Evolutionary conservation across 2,329 filamentous ascomycete species (phyloP), one percentile per base, ranked within the genome.

Genomic region (Fusarium chlamydosporum): DNA sequence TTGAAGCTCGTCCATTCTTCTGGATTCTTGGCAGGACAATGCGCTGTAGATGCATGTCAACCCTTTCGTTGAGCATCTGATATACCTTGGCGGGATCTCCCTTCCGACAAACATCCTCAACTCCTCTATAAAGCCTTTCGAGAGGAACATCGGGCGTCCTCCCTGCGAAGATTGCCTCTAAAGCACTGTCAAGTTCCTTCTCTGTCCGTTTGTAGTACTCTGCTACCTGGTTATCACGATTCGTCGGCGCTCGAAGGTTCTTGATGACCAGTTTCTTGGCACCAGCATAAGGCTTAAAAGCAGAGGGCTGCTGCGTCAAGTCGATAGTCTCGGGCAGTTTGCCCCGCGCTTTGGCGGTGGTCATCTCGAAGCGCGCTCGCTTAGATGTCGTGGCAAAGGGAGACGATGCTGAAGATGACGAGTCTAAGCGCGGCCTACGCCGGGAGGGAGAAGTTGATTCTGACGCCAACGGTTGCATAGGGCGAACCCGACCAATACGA

Each of bases 181-280:
- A 81, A 2, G 93, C 93, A 35, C 84, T 83, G 59, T 92, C 88
- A 7, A 98, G 83, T 76, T 96, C 91, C 40, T 82, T 80, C 88
- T 91, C 92, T 5, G 89, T 91, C 73, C 89, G 89, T 40, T 89
- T 84, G 73, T 97, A 93, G 81, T 97, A 98, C 67, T 88, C 85
- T 66, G 92, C 89, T 20, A 92, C 87, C 72, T 93, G 88, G 56
- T 87, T 83, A 53, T 81, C 75, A 38, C 79, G 77, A 60, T 86
- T 85, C n/a, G 86, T 81, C 18, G 85, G 85, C 2, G 87, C 85
- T 61, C 91, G 89, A 68, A 97, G 86, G 77, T 97, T 98, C 86
- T 97, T 97, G 74, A 99, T 92, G n/a, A 95, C 88, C 45, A 99
- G 86, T 79, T 91, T 94, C 83, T 91, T 94, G 20, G 93, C 90